A percentile compares a stretch with the other conserved stretches of the same genome.
Evolutionary conservation across 169 alveolate genomes (phyloP).

Genomic region (Eimeria sp.): DNA sequence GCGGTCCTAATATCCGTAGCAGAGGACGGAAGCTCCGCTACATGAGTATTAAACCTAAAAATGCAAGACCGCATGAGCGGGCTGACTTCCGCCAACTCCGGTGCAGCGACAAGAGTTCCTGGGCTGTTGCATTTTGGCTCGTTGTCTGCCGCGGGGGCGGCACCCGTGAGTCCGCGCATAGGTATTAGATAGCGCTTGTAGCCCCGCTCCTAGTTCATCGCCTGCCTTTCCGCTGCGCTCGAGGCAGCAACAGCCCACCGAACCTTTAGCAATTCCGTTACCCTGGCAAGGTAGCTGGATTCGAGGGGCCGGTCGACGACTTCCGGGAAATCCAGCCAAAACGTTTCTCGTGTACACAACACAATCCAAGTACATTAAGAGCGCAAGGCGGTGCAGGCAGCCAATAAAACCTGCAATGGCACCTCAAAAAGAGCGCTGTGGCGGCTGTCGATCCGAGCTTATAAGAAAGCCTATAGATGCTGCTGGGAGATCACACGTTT

Average conservation of each 20-base stretch:
- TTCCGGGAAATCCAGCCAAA: not conserved
- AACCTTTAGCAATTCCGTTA: not conserved
- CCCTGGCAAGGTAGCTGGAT: not conserved
- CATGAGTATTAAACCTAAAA: conserved; percentile 63
- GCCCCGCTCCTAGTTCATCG: not conserved
- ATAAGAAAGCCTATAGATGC: not conserved
- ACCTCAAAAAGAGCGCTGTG: not conserved
- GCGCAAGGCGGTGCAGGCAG: not conserved
- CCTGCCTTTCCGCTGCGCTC: not conserved
- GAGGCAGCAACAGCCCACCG: not conserved
- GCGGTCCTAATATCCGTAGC: conserved; percentile 41
- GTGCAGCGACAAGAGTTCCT: conserved; percentile 30
- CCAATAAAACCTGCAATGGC: not conserved
- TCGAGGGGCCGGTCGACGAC: not conserved
- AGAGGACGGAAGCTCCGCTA: conserved; percentile 60
- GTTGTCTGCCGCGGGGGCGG: conserved; percentile 72
- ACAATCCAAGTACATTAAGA: not conserved
- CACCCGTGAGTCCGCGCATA: conserved; percentile 43
- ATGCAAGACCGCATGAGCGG: conserved; percentile 75
- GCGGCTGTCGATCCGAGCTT: not conserved
- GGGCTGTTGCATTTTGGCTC: conserved; percentile 76
- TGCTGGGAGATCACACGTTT: not conserved
- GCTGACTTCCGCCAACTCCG: conserved; percentile 71
- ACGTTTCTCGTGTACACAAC: not conserved
- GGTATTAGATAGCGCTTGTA: not conserved